Evolutionary conservation across 179 eudicot species (phyloP), one percentile per base, ranked within the genome.

Genomic region (Spergularia azorica): DNA sequence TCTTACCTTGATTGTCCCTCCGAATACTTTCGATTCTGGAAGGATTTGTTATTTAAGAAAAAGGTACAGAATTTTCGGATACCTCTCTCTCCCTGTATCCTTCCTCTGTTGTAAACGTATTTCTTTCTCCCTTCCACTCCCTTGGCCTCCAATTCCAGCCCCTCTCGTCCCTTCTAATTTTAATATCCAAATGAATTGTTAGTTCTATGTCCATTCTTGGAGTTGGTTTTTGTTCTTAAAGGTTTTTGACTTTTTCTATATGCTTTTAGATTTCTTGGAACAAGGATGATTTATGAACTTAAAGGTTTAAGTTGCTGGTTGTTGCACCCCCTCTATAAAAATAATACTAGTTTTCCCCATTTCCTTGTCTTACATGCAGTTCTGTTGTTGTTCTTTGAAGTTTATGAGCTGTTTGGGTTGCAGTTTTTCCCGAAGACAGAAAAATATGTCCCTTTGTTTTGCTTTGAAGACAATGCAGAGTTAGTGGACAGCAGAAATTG

Each of bases 351-450:
- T 17, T 67, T 12, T 66, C 9, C 79, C 63, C 9, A 20, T 46
- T 64, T 78, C 32, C 77, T 78, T 0, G 10, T 46, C 74, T 32
- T 55, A 20, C 56, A 43, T 72, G 52, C 48, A 18, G 67, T 15
- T 54, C 32, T 38, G 21, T n/a, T 17, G 46, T 67, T 1, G 50
- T 69, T 59, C 9, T 38, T 51, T 71, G 76, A 63, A 43, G 55
- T 76, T 57, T 62, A 62, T 62, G 50, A 20, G 32, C 56, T 81
- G 56, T 77, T 64, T 78, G 62, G 66, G 46, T 60, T 87, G 84
- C 95, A 93, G 99, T 93, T 95, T 88, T 95, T 95, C 52, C 99
- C 99, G 36, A 93, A 91, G 92, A 83, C 86, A 51, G 99, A 95
- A 84, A 93, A 90, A 67, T 95, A 93, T 80, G 96, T 95, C 21